Base-by-base conservation (phyloP, 306 rosid genomes). In the Lathyrus tuberosus region DNA sequence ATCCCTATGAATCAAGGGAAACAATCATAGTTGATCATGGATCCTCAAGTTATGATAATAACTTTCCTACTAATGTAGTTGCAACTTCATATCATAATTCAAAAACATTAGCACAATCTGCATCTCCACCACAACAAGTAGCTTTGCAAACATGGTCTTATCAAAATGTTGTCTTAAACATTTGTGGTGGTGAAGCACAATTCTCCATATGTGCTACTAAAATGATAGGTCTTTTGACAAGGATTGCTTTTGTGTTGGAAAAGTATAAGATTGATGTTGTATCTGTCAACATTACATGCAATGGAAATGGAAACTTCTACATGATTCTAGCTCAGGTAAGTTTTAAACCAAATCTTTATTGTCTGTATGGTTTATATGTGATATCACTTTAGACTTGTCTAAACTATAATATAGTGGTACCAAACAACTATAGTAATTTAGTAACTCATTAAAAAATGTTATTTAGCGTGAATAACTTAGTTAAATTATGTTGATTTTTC, bases 151-250 rank as follows among this genome's bases (percentile, higher is more conserved):
- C 92, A 0, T 86, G 87, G 88, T 30, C 71, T 41, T 74, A 89
- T 10, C 6, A 86, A 8, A 87, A 90, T 63, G 71, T 90, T 1
- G 89, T 85, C 0, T 3, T 88, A 72, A 88, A 70, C 54, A 15
- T 86, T 8, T 82, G 71, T n/a, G 92, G 90, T 4, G 72, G 64
- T 6, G 79, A 80, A n/a, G 98, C 98, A n/a, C 91, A 90, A 7
- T 81, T 86, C 40, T 61, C 73, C 68, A 74, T 90, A 3, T 90
- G 81, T 48, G 28, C 84, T 0, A 38, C 71, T 13, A 87, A 64
- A 81, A 88, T 82, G 64, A 51, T 68, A 0, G 84, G 94, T 1
- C 63, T 88, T 20, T 66, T 86, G 42, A 6, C 87, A 28, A 16
- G 68, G 33, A 80, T 94, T 26, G 5, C 30, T 26, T 26, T 26